These are phyloP conservation scores for Neurospora pannonica DNA, from an alignment of 495 filamentous ascomycete genomes.

Conservation along the genomic window DNA sequence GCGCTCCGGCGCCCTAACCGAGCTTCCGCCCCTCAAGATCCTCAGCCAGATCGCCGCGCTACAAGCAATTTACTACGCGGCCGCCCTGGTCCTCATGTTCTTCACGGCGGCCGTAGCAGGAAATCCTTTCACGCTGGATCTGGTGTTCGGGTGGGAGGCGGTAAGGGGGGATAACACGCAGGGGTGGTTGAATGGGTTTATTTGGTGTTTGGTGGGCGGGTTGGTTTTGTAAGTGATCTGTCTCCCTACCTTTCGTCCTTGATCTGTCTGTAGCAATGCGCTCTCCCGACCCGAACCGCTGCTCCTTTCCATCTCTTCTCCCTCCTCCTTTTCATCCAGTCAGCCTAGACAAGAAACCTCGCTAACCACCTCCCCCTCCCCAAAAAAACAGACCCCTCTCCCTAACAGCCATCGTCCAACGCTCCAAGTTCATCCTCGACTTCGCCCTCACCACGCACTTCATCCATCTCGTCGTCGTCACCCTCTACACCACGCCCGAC, in stretches of 20 bases:
- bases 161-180: conserved; percentile 82
- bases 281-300: no score
- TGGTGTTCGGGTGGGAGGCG: conserved; percentile 73
- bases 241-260: neutral
- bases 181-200: conserved; percentile 82
- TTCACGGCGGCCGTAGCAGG: conserved; percentile 87
- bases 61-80: conserved; percentile 75
- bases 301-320: no score
- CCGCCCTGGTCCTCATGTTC: conserved; percentile 64
- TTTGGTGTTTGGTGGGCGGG: conserved; percentile 73
- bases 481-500: conserved; percentile 50
- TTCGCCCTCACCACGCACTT: conserved; percentile 86
- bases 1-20: conserved; percentile 67
- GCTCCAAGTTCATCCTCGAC: conserved; percentile 85
- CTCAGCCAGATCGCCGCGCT: conserved; percentile 76
- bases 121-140: conserved; percentile 53
- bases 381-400: conserved; percentile 57
- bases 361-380: no score
- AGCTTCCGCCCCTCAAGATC: conserved; percentile 78
- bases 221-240: conserved; percentile 50
- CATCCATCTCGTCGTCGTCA: conserved; percentile 71
- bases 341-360: no score
- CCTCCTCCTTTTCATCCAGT: no score
- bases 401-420: conserved; percentile 69
- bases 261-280: no score